A percentile compares a stretch with the other conserved stretches of the same genome.
Conservation (phyloP, 2,329 filamentous ascomycete species). For the Gnomoniopsis sp. region DNA sequence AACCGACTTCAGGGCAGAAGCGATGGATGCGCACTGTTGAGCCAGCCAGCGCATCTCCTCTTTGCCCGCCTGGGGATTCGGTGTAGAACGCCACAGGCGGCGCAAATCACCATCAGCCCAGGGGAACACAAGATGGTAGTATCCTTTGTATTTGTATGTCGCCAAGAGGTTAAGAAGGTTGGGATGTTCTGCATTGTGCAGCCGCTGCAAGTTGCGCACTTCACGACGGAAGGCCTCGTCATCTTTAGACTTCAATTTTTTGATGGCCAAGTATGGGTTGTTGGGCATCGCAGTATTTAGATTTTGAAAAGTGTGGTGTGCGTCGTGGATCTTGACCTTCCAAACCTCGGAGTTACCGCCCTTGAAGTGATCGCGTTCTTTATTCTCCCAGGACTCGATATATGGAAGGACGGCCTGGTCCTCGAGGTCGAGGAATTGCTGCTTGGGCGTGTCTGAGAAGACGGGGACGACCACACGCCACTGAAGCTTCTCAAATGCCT, state of each 20-base stretch:
- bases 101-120: slow-evolving; percentile 19
- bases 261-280: slow-evolving; percentile 18
- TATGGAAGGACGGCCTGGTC: slow-evolving; percentile 16
- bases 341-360: slow-evolving; percentile 19
- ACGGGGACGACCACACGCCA: slow-evolving; percentile 16
- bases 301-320: slow-evolving; percentile 18
- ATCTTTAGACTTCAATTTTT: slow-evolving; percentile 17
- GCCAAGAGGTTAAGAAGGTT: slow-evolving; percentile 18
- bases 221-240: slow-evolving; percentile 18
- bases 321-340: slow-evolving; percentile 18
- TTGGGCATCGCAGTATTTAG: slow-evolving; percentile 9
- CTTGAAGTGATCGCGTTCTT: slow-evolving; percentile 17
- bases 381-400: slow-evolving; percentile 15
- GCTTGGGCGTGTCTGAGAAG: slow-evolving; percentile 12
- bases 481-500: slow-evolving; percentile 13
- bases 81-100: slow-evolving; percentile 17
- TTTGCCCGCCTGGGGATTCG: slow-evolving; percentile 16
- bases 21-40: slow-evolving; percentile 17
- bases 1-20: slow-evolving; percentile 16
- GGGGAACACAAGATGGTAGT: slow-evolving; percentile 19
- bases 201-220: slow-evolving; percentile 17
- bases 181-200: slow-evolving; percentile 17
- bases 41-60: slow-evolving; percentile 19
- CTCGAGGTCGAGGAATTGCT: slow-evolving; percentile 14
- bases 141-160: slow-evolving; percentile 18